Percentiles rank a stretch among this genome's conserved stretches.
Evolutionary conservation across 257 asterid species (phyloP).

Genomic region (Dorcoceras hygrometricum): DNA sequence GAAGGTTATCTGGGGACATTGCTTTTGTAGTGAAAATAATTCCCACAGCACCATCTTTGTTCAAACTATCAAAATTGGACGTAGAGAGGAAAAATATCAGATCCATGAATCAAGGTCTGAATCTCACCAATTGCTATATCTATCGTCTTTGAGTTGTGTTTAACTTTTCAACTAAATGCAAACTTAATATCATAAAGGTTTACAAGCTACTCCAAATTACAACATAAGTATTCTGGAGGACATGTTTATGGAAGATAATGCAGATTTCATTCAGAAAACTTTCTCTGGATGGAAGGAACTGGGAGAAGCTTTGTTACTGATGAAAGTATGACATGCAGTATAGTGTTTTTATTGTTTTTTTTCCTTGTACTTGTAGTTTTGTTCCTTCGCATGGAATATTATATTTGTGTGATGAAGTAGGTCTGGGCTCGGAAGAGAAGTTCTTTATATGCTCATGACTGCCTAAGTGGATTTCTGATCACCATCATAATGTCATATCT

Average conservation of each 20-base stretch:
- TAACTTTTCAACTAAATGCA: slow-evolving; percentile 21
- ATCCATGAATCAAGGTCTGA: slow-evolving; percentile 61
- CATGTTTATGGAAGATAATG: slow-evolving; percentile 82
- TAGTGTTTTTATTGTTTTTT: slow-evolving; percentile 21
- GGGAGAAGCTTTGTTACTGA: slow-evolving; percentile 69
- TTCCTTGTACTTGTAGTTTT: slow-evolving; percentile 18
- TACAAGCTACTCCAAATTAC: slow-evolving; percentile 75
- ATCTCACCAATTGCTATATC: not conserved
- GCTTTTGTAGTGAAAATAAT: slow-evolving; percentile 66
- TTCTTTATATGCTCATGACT: slow-evolving; percentile 75
- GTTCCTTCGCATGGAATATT: slow-evolving; percentile 19
- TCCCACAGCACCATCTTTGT: slow-evolving; percentile 77
- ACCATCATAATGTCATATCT: slow-evolving; percentile 72
- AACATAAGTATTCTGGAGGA: slow-evolving; percentile 93
- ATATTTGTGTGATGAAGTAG: slow-evolving; percentile 40
- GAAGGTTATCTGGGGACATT: slow-evolving; percentile 41
- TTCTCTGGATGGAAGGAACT: slow-evolving; percentile 74
- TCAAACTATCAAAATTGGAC: slow-evolving; percentile 62
- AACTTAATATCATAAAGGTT: slow-evolving; percentile 26
- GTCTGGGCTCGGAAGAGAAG: slow-evolving; percentile 87
- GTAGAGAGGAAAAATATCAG: slow-evolving; percentile 70
- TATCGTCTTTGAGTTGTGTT: not conserved
- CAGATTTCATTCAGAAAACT: slow-evolving; percentile 52
- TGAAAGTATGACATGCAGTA: slow-evolving; percentile 59
- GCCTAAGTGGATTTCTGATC: slow-evolving; percentile 79